Conservation (phyloP, 1,139 yeast genomes). For the Yamadazyma pseudoaaseri region DNA sequence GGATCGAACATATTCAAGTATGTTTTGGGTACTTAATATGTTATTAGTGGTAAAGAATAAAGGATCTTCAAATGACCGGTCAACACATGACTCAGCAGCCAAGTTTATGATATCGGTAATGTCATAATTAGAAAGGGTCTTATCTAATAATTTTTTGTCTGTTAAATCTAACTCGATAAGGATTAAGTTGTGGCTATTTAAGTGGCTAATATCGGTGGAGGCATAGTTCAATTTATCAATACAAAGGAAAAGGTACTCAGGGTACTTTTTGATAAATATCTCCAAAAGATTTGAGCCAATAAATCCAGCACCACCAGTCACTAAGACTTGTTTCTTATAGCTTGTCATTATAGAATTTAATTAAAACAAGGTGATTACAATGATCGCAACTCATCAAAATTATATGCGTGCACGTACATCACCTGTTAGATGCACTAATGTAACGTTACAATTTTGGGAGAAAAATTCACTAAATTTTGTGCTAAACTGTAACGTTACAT, state of each 20-base stretch:
- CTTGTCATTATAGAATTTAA: constrained; percentile 6
- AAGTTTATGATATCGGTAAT: constrained; percentile 46
- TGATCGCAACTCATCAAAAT: too few species aligned
- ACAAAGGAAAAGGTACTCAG: constrained; percentile 41
- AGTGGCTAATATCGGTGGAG: constrained; percentile 11
- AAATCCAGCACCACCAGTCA: constrained; percentile 63
- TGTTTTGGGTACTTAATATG: constrained; percentile 48
- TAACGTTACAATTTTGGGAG: constrained; percentile 4
- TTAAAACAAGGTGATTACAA: too few species aligned
- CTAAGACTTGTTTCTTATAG: constrained; percentile 28
- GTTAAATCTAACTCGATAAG: constrained; percentile 39
- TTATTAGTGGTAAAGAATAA: constrained; percentile 48
- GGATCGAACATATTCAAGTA: constrained; percentile 39
- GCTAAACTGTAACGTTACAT: constrained; percentile 20
- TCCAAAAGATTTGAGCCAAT: constrained; percentile 52
- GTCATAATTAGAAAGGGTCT: constrained; percentile 12
- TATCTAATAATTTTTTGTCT: constrained; percentile 17
- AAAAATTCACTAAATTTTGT: neutral
- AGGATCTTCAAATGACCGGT: constrained; percentile 49
- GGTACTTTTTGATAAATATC: constrained; percentile 36
- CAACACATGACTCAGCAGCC: constrained; percentile 64
- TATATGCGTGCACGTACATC: constrained; percentile 1
- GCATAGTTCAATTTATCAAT: constrained; percentile 49
- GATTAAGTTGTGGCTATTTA: constrained; percentile 19
- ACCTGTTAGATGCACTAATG: neutral